Percentiles rank a stretch among this genome's conserved stretches.
These are phyloP conservation scores for Aspergillus chevalieri DNA, from an alignment of 2,329 filamentous ascomycete genomes.

Conservation along the genomic window DNA sequence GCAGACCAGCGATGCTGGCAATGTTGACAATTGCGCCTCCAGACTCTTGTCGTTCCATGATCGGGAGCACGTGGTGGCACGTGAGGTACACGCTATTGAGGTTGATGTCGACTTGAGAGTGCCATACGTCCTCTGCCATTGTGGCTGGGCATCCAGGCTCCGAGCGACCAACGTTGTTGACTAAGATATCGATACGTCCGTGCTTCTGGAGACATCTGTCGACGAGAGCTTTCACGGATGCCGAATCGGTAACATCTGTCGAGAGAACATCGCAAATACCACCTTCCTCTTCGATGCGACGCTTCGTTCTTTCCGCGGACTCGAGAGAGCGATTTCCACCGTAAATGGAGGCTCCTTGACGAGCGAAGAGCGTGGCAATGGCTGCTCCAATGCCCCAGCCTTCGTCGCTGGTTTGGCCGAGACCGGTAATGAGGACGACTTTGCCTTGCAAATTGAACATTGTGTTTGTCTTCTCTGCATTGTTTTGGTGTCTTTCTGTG, in stretches of 20 bases:
- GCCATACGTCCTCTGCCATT: constrained; percentile 47
- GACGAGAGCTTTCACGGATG: constrained; percentile 48
- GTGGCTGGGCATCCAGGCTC: constrained; percentile 48
- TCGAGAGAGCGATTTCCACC: constrained; percentile 46
- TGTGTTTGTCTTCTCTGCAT: constrained; percentile 10
- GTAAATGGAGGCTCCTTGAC: constrained; percentile 46
- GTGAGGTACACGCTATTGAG: constrained; percentile 52
- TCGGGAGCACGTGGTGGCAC: constrained; percentile 35
- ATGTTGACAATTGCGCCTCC: constrained; percentile 44
- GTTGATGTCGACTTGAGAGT: constrained; percentile 50
- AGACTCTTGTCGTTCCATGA: constrained; percentile 19
- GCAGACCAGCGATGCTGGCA: constrained; percentile 47
- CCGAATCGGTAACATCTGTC: constrained; percentile 48
- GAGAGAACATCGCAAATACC: constrained; percentile 38
- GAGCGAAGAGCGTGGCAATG: constrained; percentile 43
- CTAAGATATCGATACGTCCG: constrained; percentile 53
- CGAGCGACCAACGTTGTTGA: constrained; percentile 57
- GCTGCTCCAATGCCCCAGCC: constrained; percentile 50
- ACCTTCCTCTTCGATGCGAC: constrained; percentile 30
- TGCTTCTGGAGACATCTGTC: constrained; percentile 48
- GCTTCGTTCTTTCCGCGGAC: constrained; percentile 35
- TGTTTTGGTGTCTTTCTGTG: background rate
- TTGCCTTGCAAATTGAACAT: constrained; percentile 18
- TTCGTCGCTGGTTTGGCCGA: constrained; percentile 32
- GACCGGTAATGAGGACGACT: constrained; percentile 19